These are phyloP conservation scores for Mortierella claussenii DNA, from an alignment of 192 early-diverging fungal species.

Conservation along the genomic window DNA sequence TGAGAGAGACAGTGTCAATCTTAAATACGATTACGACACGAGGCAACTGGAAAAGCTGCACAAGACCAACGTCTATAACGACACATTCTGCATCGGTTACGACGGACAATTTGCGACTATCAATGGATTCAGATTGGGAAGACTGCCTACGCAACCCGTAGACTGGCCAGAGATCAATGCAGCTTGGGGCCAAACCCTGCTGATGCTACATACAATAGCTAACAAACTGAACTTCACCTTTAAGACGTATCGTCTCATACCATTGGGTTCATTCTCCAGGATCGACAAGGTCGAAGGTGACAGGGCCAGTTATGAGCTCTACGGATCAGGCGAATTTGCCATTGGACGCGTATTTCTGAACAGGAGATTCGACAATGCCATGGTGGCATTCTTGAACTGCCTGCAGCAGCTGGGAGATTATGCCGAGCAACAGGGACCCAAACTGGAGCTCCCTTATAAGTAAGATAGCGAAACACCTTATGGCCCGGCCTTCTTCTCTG, in stretches of 20 bases:
- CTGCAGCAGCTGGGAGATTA: constrained; percentile 89
- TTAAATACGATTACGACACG: constrained; percentile 80
- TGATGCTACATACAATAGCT: constrained; percentile 89
- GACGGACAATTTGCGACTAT: constrained; percentile 92
- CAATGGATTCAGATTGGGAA: constrained; percentile 92
- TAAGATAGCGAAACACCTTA: too few relatives aligned
- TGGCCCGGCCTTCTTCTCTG: too few relatives aligned
- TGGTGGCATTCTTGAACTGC: constrained; percentile 92
- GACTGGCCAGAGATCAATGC: constrained; percentile 99
- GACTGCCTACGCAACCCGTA: constrained; percentile 79
- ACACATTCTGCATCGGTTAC: constrained; percentile 90
- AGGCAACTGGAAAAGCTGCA: constrained; percentile 84
- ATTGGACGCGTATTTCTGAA: constrained; percentile 83
- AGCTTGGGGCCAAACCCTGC: constrained; percentile 89
- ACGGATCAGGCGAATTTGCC: constrained; percentile 86
- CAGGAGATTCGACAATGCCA: constrained; percentile 86
- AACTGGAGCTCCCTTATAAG: constrained; percentile 87
- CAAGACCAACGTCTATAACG: constrained; percentile 95
- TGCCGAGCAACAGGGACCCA: constrained; percentile 74
- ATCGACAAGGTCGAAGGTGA: constrained; percentile 89
- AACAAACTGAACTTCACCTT: constrained; percentile 87
- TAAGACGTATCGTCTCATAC: constrained; percentile 83
- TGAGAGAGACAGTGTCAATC: constrained; percentile 82
- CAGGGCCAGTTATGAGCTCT: constrained; percentile 82
- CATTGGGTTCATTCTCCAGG: constrained; percentile 91